Evolutionary conservation across 352 stramenopile species (phyloP), one percentile per base, ranked within the genome.

Genomic region (Globisporangium acanthophoron): DNA sequence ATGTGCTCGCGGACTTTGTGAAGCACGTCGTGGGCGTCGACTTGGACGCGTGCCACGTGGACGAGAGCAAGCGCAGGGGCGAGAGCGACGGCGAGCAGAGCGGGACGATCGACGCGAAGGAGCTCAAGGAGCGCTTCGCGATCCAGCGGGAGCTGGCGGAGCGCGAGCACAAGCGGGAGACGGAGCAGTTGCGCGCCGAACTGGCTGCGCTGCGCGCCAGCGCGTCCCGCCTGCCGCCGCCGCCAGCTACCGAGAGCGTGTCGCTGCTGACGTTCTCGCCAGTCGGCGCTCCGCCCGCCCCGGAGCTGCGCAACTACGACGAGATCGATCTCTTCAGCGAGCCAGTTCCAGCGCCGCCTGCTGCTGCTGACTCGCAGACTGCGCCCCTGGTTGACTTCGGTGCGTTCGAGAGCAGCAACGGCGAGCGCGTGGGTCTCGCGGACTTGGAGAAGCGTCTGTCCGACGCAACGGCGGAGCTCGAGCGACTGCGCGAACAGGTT

Each of bases 1-100:
- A 58, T 15, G 59, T 83, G 27, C 65, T 94, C 18, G 61, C 61
- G 18, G 56, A 59, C 18, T 94, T 94, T 54, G 65, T 92, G 27
- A 67, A 66, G 54, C 51, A 74, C n/a, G 76, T 89, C 15, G 76
- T 92, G 49, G 82, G 85, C 45, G 54, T 94, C 8, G 85, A 94
- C 54, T 58, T 92, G 18, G 64, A 65, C 13, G 67, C 76, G 11
- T 92, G 82, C 37, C 64, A 80, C 43, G 52, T 62, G 46, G 33
- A 59, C 41, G 55, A 73, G 11, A 44, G n/a, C 29, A 65, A 56
- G 18, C 46, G 27, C 24, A 24, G 13, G 7, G 31, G 50, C 20
- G 29, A 15, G 52, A 62, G 52, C 37, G 45, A 61, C 8, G 59
- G 9, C 9, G 52, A 67, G 31, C 27, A 8, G 8, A 24, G n/a